These are phyloP conservation scores for Pyricularia grisea DNA, from an alignment of 2,329 filamentous ascomycete genomes.

Conservation along the genomic window DNA sequence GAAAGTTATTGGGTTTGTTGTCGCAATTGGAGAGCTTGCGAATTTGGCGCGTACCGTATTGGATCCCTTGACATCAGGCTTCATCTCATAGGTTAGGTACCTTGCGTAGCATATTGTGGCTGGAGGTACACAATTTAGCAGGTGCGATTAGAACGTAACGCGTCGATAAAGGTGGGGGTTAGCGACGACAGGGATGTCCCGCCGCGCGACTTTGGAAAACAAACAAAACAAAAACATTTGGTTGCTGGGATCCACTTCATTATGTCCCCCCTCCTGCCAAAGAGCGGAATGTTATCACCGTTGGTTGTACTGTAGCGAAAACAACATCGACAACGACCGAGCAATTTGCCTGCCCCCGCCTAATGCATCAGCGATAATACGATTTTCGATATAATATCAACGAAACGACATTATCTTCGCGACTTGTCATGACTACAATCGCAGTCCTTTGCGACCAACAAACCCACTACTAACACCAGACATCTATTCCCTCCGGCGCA, in stretches of 20 bases:
- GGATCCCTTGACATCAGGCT: neutral
- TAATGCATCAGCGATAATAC: neutral
- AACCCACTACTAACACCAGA: neutral
- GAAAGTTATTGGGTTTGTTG: neutral
- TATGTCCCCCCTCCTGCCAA: neutral
- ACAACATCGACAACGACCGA: neutral
- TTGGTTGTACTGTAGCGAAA: neutral
- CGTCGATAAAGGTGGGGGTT: neutral
- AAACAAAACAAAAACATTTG: constrained; percentile 27
- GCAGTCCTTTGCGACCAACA: neutral
- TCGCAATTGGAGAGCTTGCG: neutral
- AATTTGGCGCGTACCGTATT: neutral
- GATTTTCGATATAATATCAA: neutral
- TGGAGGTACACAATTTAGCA: neutral
- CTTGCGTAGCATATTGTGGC: neutral
- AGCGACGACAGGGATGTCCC: neutral
- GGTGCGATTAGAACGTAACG: neutral
- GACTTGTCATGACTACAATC: neutral
- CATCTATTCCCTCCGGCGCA: neutral
- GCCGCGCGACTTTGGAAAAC: constrained; percentile 1
- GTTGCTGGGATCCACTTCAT: constrained; percentile 17
- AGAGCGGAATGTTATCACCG: neutral
- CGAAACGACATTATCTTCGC: neutral
- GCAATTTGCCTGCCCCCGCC: neutral
- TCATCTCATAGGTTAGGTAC: neutral